Evolutionary conservation across 192 early-diverging fungal genomes (phyloP).

Genomic region (Diversispora epigaea): DNA sequence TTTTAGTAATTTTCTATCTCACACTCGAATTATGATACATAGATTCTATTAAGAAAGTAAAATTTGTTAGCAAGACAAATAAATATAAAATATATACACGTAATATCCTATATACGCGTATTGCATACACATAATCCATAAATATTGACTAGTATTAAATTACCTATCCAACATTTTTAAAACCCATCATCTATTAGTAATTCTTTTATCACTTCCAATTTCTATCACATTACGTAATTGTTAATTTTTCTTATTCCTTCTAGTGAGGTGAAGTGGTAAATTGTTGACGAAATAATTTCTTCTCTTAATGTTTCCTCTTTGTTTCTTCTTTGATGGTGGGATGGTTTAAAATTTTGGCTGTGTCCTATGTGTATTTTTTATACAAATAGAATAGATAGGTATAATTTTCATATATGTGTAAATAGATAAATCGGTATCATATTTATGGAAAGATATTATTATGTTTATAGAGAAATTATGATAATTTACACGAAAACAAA

Average conservation of each 20-base stretch:
- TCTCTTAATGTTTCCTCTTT: conserved; percentile 37
- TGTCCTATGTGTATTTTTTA: conserved; percentile 50
- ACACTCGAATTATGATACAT: background rate
- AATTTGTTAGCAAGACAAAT: background rate
- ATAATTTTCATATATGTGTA: too few relatives aligned
- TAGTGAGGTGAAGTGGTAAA: conserved; percentile 34
- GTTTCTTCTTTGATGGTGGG: conserved; percentile 49
- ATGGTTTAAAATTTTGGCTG: conserved; percentile 75
- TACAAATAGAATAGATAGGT: too few relatives aligned
- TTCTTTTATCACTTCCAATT: conserved; percentile 29
- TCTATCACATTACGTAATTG: conserved; percentile 26
- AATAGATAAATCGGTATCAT: background rate
- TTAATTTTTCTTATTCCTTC: conserved; percentile 29
- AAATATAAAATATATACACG: background rate
- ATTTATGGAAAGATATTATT: too few relatives aligned
- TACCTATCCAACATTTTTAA: conserved; percentile 39
- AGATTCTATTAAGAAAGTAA: background rate
- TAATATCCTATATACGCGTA: background rate
- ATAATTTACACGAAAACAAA: conserved; percentile 58
- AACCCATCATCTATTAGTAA: conserved; percentile 38
- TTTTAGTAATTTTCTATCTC: conserved; percentile 20
- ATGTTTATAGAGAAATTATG: background rate
- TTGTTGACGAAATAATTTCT: conserved; percentile 32
- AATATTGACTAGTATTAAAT: too few relatives aligned
- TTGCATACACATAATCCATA: background rate